Percentiles rank a stretch among this genome's conserved stretches.
These are phyloP conservation scores for Tulasnella sp. DNA, from an alignment of 768 basidiomycete species.

Conservation along the genomic window DNA sequence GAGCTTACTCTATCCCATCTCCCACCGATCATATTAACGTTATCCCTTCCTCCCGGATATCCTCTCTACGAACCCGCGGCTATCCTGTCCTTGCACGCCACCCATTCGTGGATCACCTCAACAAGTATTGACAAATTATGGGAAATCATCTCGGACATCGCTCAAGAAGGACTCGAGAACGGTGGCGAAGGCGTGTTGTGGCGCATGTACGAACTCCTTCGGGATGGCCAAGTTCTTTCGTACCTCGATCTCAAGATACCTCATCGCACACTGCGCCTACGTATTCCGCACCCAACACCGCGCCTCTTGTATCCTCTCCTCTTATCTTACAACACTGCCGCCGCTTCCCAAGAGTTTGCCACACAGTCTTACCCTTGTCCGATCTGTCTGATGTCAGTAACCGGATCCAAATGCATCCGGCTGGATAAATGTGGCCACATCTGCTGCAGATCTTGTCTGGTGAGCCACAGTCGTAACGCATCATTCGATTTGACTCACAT, in stretches of 20 bases:
- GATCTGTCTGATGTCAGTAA: slow-evolving; percentile 62
- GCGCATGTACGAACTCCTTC: slow-evolving; percentile 1
- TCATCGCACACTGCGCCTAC: neutral
- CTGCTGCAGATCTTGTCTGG: slow-evolving; percentile 72
- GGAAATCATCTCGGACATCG: neutral
- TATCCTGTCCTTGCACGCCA: neutral
- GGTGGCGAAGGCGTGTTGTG: slow-evolving; percentile 1
- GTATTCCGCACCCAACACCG: neutral
- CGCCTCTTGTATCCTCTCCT: neutral
- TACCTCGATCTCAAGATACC: neutral
- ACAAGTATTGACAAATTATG: neutral
- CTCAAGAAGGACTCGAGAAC: neutral
- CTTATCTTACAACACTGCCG: neutral
- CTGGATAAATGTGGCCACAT: slow-evolving; percentile 58
- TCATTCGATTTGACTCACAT: too few relatives aligned
- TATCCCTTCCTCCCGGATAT: neutral
- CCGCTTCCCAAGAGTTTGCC: slow-evolving; percentile 34
- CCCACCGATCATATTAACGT: neutral
- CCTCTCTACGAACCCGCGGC: neutral
- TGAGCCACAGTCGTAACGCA: slow-evolving; percentile 31
- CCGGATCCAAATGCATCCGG: slow-evolving; percentile 63
- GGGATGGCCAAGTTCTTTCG: neutral
- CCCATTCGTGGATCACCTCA: slow-evolving; percentile 1
- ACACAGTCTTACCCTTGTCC: slow-evolving; percentile 57
- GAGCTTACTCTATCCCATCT: slow-evolving; percentile 3